A percentile compares a stretch with the other conserved stretches of the same genome.
Conservation (phyloP, 2,329 filamentous ascomycete species). For the Pseudogymnoascus destructans region DNA sequence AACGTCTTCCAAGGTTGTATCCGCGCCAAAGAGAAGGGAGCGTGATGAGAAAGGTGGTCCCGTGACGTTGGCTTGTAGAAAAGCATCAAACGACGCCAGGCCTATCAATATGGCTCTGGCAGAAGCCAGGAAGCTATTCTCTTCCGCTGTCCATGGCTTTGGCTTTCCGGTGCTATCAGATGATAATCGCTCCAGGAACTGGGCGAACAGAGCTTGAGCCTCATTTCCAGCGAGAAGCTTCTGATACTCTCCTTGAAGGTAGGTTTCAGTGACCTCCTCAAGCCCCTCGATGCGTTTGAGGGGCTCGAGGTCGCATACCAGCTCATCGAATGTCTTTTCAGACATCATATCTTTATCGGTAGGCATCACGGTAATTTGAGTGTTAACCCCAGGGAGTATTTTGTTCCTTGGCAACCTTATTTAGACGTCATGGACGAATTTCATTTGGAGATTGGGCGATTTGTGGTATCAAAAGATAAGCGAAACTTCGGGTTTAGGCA, state of each 20-base stretch:
- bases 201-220: not conserved
- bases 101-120: conserved; percentile 33
- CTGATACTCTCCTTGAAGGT: conserved; percentile 5
- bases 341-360: not conserved
- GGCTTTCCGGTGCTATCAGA: not conserved
- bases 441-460: not conserved
- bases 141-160: not conserved
- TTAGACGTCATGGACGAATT: conserved; percentile 1
- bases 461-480: conserved; percentile 8
- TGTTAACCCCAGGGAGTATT: not conserved
- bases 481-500: conserved; percentile 1
- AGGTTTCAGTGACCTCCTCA: not conserved
- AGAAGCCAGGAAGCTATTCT: conserved; percentile 12
- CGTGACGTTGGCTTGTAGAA: conserved; percentile 78
- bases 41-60: conserved; percentile 55
- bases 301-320: conserved; percentile 1
- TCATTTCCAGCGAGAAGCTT: not conserved
- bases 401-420: conserved; percentile 4
- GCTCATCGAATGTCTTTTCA: not conserved
- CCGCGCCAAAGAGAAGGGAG: conserved; percentile 22
- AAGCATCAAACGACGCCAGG: conserved; percentile 59
- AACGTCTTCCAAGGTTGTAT: conserved; percentile 29
- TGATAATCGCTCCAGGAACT: not conserved
- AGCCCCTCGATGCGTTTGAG: not conserved
- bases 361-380: not conserved